Conservation (phyloP, 2,329 filamentous ascomycete genomes). For the Colletotrichum costaricense region DNA sequence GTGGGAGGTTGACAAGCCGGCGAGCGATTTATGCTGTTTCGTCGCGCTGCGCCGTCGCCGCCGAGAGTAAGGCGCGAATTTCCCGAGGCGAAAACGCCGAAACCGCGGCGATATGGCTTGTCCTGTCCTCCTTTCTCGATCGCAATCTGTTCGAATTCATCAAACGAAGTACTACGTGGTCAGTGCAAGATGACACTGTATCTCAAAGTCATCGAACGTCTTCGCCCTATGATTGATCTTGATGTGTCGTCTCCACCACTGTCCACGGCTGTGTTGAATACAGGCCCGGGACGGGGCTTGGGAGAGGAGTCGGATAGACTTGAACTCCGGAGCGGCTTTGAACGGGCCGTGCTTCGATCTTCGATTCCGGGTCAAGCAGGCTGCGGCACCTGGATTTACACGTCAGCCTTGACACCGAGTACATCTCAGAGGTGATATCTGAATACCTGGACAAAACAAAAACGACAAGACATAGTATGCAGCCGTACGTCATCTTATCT, state of each 20-base stretch:
- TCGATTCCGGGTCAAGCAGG: not conserved
- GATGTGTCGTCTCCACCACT: not conserved
- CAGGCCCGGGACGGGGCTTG: too few species aligned
- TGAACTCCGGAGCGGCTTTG: not conserved
- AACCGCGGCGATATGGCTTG: not conserved
- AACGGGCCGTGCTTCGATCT: not conserved
- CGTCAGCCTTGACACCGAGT: too few species aligned
- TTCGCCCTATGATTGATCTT: not conserved
- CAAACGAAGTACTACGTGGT: too few species aligned
- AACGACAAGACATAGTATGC: fast-evolving
- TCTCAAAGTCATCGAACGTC: too few species aligned
- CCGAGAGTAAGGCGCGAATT: not conserved
- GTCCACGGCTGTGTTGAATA: too few species aligned
- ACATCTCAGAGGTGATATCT: too few species aligned
- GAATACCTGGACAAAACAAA: too few species aligned
- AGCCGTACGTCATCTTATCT: too few species aligned
- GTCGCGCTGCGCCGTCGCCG: not conserved
- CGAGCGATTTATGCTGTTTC: not conserved
- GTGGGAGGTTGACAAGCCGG: not conserved
- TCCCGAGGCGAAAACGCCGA: not conserved
- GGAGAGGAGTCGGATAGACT: not conserved
- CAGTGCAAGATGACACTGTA: too few species aligned
- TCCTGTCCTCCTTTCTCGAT: not conserved
- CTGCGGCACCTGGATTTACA: too few species aligned
- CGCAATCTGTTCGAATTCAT: too few species aligned